Percentiles rank a stretch among this genome's conserved stretches.
Conservation (phyloP, 2,329 filamentous ascomycete genomes). For the Botrytis squamosa region DNA sequence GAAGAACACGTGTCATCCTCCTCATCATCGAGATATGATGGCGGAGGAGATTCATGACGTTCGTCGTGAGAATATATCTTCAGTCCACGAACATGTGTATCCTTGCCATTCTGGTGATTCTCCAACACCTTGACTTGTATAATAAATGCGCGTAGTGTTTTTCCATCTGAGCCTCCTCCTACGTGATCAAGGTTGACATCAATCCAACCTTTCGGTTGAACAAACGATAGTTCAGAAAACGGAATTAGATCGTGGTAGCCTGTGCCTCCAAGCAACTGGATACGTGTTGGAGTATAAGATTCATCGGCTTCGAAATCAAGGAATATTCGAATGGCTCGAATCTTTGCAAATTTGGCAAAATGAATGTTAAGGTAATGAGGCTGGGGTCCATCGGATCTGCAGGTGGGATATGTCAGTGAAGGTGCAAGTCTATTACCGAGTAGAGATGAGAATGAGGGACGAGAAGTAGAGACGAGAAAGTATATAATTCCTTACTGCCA, state of each 20-base stretch:
- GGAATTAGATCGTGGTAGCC: slow-evolving; percentile 89
- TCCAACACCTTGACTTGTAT: slow-evolving; percentile 88
- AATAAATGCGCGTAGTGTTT: slow-evolving; percentile 81
- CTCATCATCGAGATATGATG: slow-evolving; percentile 24
- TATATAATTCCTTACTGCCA: slow-evolving; percentile 66
- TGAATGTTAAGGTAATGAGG: slow-evolving; percentile 81
- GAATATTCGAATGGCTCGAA: slow-evolving; percentile 75
- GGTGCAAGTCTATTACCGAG: neutral
- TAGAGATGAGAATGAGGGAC: too few relatives aligned
- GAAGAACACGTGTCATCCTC: slow-evolving; percentile 14
- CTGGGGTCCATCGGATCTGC: slow-evolving; percentile 76
- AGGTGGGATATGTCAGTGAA: neutral
- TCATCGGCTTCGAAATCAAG: slow-evolving; percentile 93
- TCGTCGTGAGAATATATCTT: slow-evolving; percentile 67
- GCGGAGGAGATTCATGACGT: slow-evolving; percentile 27
- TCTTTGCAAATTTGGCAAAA: slow-evolving; percentile 79
- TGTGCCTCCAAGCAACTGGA: slow-evolving; percentile 84
- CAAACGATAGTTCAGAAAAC: slow-evolving; percentile 77
- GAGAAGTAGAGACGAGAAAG: neutral
- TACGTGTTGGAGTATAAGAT: slow-evolving; percentile 93
- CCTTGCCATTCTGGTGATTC: slow-evolving; percentile 98
- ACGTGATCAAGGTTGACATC: slow-evolving; percentile 72
- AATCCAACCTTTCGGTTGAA: slow-evolving; percentile 84
- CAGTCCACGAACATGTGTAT: slow-evolving; percentile 92
- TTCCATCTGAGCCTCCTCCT: slow-evolving; percentile 57